phyloP scores from a whole-genome alignment of 2,329 filamentous ascomycete genomes.

The Epichloe festucae region DNA sequence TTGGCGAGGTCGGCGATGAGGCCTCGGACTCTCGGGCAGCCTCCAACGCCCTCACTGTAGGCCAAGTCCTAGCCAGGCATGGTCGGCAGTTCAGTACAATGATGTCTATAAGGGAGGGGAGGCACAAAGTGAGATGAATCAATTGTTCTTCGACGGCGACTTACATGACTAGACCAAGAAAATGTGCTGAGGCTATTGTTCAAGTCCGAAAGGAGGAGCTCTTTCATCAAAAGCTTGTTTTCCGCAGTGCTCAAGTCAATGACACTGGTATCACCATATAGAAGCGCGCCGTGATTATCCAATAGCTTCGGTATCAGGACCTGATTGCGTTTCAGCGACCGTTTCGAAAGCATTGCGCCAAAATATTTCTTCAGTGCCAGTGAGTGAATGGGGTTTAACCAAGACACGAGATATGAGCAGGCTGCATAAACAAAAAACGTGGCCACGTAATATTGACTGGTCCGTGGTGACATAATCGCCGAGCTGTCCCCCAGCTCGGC shows the following conservation, averaged over 20 bases:
- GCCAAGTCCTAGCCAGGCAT: neutral
- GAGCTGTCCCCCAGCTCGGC: neutral
- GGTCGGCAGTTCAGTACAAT: neutral
- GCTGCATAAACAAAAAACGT: neutral
- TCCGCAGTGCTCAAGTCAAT: neutral
- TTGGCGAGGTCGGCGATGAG: neutral
- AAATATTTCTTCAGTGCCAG: neutral
- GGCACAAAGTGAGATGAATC: neutral
- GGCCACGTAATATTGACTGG: neutral
- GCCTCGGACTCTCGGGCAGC: neutral
- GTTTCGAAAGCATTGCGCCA: neutral
- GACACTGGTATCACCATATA: neutral
- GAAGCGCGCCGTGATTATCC: neutral
- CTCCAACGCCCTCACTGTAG: neutral
- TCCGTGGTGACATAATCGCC: neutral
- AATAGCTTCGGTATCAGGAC: neutral
- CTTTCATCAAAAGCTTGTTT: neutral
- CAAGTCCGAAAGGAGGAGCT: neutral
- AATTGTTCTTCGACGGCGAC: neutral
- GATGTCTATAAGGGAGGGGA: neutral
- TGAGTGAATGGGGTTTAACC: neutral
- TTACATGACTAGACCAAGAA: neutral
- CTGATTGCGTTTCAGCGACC: neutral
- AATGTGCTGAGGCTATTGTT: neutral
- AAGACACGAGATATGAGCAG: neutral